Percentiles rank a stretch among this genome's conserved stretches.
phyloP scores from a whole-genome alignment of 805 yeast species.

The Candida berthetii region DNA sequence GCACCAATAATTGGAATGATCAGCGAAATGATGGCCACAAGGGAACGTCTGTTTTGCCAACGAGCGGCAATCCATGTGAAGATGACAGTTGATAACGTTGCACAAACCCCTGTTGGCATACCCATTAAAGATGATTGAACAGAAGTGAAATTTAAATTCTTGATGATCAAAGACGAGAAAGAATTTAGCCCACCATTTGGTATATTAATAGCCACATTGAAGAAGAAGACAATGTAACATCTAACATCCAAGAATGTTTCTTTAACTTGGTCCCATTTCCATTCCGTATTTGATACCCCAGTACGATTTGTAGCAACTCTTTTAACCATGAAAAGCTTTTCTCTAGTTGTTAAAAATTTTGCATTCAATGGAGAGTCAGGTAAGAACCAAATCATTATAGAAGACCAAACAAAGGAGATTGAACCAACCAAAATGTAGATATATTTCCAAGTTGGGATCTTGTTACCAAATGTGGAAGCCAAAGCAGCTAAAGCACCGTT shows the following conservation, averaged over 20 bases:
- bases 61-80: slow-evolving; percentile 28
- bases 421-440: slow-evolving; percentile 45
- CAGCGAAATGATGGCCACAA: slow-evolving; percentile 19
- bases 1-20: slow-evolving; percentile 22
- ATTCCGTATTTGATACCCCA: slow-evolving; percentile 34
- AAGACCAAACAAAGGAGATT: slow-evolving; percentile 31
- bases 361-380: slow-evolving; percentile 44
- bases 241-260: slow-evolving; percentile 38
- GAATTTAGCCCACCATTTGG: slow-evolving; percentile 28
- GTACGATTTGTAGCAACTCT: slow-evolving; percentile 33
- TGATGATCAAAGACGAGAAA: slow-evolving; percentile 21
- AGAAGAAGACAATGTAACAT: slow-evolving; percentile 24
- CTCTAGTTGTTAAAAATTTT: slow-evolving; percentile 31
- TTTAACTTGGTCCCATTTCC: slow-evolving; percentile 33
- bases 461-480: slow-evolving; percentile 28
- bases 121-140: slow-evolving; percentile 19
- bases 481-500: slow-evolving; percentile 35
- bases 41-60: slow-evolving; percentile 21
- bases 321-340: slow-evolving; percentile 37
- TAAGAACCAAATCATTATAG: slow-evolving; percentile 26
- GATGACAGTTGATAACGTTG: slow-evolving; percentile 22
- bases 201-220: slow-evolving; percentile 24
- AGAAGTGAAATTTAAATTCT: slow-evolving; percentile 16
- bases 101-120: slow-evolving; percentile 23
- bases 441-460: slow-evolving; percentile 40